Evolutionary conservation across 1,284 basidiomycete species (phyloP).

Genomic region (Farysia itapuensis): DNA sequence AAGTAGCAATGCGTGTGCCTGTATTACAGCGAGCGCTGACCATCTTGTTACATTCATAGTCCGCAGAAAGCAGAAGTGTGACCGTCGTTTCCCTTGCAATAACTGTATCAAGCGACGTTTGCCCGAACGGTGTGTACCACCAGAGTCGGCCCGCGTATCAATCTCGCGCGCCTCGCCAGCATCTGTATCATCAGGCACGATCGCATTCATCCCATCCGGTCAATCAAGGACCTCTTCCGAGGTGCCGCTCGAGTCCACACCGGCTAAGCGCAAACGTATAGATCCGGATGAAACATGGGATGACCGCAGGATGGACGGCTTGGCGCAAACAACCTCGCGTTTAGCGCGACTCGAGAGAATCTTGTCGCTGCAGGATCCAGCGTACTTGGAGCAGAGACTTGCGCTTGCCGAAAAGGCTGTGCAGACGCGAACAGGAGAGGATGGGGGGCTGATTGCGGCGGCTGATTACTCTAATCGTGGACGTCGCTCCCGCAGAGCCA

Average conservation of each 20-base stretch:
- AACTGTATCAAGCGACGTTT: constrained; percentile 41
- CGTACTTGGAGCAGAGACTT: constrained; percentile 27
- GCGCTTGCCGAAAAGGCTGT: constrained; percentile 36
- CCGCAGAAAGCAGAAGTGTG: constrained; percentile 44
- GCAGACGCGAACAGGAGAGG: constrained; percentile 13
- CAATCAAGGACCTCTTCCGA: not conserved
- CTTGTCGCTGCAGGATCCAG: constrained; percentile 22
- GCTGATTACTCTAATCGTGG: constrained; percentile 1
- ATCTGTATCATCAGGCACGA: too few species aligned
- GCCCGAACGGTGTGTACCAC: constrained; percentile 35
- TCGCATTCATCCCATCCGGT: too few species aligned
- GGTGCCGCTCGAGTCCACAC: not conserved
- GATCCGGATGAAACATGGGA: constrained; percentile 29
- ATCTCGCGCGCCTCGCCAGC: constrained; percentile 4
- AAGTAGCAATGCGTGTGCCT: too few species aligned
- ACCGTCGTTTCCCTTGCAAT: constrained; percentile 41
- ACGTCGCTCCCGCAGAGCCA: constrained; percentile 14
- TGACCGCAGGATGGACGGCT: constrained; percentile 25
- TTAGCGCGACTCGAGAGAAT: constrained; percentile 31
- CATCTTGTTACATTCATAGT: too few species aligned
- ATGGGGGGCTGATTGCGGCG: not conserved
- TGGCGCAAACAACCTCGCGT: constrained; percentile 27
- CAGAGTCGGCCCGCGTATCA: constrained; percentile 15
- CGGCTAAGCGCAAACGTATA: constrained; percentile 9
- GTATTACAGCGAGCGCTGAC: too few species aligned